Conservation (phyloP, 805 yeast genomes). For the Clavispora carvajalis region DNA sequence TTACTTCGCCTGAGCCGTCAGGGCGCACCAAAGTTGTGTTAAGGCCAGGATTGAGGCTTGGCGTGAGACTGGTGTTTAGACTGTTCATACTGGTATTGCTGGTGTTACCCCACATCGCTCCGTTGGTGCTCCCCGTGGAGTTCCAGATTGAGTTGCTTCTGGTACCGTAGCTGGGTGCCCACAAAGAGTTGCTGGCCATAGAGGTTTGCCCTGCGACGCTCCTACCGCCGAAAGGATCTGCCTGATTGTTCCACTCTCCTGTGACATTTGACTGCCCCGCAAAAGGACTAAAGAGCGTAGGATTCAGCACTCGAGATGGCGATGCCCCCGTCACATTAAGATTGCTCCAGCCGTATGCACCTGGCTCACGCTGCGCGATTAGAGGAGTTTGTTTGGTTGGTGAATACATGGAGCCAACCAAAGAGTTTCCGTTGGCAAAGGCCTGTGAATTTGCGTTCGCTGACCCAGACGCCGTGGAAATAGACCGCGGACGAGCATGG, state of each 20-base stretch:
- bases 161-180: background rate
- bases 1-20: constrained; percentile 4
- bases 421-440: background rate
- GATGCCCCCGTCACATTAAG: background rate
- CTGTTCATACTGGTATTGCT: background rate
- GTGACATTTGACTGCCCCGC: background rate
- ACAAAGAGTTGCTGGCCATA: background rate
- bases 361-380: background rate
- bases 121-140: background rate
- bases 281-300: background rate
- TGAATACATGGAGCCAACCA: constrained; percentile 1
- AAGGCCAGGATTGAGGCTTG: constrained; percentile 19
- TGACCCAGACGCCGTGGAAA: constrained; percentile 7
- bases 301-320: background rate
- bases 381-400: background rate
- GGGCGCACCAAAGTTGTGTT: background rate
- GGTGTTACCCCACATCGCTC: background rate
- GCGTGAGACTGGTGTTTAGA: background rate
- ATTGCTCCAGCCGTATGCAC: background rate
- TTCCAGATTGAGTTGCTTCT: constrained; percentile 31
- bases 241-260: background rate
- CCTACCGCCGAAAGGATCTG: background rate
- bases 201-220: too few species aligned
- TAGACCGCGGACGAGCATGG: constrained; percentile 26
- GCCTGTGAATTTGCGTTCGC: background rate